Evolutionary conservation across 2,329 filamentous ascomycete species (phyloP).

Genomic region (Monilinia laxa): DNA sequence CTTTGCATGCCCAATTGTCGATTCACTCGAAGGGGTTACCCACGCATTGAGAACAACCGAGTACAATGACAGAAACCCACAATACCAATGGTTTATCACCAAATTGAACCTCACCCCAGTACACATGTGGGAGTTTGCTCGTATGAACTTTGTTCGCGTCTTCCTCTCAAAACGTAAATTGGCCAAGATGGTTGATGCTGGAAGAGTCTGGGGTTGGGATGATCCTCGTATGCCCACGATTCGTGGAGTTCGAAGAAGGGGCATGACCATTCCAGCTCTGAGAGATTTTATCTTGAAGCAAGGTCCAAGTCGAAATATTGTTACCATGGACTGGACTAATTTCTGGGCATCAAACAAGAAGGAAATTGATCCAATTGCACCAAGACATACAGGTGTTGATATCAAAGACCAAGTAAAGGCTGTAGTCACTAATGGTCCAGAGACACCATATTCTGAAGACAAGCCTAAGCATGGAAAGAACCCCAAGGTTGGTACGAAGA

Average conservation of each 20-base stretch:
- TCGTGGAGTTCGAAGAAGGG: constrained; percentile 73
- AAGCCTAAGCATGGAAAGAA: constrained; percentile 92
- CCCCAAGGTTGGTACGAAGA: constrained; percentile 77
- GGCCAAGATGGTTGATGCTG: constrained; percentile 75
- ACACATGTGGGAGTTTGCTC: constrained; percentile 81
- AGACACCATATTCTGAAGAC: constrained; percentile 64
- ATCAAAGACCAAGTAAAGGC: constrained; percentile 71
- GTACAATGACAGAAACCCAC: constrained; percentile 82
- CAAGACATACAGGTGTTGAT: constrained; percentile 71
- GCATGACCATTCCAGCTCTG: constrained; percentile 75
- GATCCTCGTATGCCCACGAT: constrained; percentile 85
- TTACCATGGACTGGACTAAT: constrained; percentile 78
- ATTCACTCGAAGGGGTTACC: constrained; percentile 78
- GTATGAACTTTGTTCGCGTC: constrained; percentile 81
- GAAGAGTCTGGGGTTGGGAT: constrained; percentile 80
- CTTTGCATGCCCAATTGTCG: constrained; percentile 79
- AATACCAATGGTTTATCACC: constrained; percentile 83
- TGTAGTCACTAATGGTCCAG: constrained; percentile 63
- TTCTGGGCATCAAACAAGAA: constrained; percentile 75
- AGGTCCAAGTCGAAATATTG: constrained; percentile 79
- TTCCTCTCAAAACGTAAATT: constrained; percentile 85
- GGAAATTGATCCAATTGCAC: constrained; percentile 74
- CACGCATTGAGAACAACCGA: constrained; percentile 82
- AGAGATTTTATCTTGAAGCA: constrained; percentile 84
- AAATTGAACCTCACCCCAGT: constrained; percentile 72